Evolutionary conservation across 2,329 filamentous ascomycete species (phyloP).

Genomic region (Ceratocystis cacaofunesta): DNA sequence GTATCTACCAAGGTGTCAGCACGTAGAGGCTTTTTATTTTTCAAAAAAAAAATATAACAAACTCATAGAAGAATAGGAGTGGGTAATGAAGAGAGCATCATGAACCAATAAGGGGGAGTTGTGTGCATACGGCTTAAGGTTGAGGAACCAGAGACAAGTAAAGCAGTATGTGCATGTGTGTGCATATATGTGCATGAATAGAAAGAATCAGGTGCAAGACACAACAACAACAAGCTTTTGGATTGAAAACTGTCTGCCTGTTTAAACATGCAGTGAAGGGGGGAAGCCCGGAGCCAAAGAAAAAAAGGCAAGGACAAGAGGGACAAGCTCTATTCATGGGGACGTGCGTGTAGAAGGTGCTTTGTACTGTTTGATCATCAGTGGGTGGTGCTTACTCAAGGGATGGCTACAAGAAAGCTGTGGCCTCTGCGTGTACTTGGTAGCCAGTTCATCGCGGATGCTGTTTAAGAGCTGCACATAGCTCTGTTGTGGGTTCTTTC

Average conservation of each 20-base stretch:
- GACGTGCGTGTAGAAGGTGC: constrained; percentile 8
- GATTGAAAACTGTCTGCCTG: neutral
- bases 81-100: neutral
- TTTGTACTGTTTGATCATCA: constrained; percentile 15
- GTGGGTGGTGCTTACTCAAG: constrained; percentile 50
- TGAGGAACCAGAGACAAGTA: neutral
- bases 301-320: neutral
- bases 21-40: constrained; percentile 10
- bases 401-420: constrained; percentile 96
- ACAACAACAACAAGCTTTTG: neutral
- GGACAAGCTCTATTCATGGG: neutral
- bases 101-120: neutral
- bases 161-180: neutral
- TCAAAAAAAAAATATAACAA: neutral
- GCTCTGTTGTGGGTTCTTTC: constrained; percentile 95
- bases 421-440: constrained; percentile 85
- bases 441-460: constrained; percentile 79
- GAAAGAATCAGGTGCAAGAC: neutral
- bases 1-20: constrained; percentile 33
- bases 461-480: constrained; percentile 94
- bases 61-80: neutral
- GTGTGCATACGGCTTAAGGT: neutral
- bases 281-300: neutral
- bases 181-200: neutral
- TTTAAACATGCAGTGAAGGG: neutral